Base-by-base conservation (phyloP, 345 rosid genomes). In the Capsella bursapastoris region DNA sequence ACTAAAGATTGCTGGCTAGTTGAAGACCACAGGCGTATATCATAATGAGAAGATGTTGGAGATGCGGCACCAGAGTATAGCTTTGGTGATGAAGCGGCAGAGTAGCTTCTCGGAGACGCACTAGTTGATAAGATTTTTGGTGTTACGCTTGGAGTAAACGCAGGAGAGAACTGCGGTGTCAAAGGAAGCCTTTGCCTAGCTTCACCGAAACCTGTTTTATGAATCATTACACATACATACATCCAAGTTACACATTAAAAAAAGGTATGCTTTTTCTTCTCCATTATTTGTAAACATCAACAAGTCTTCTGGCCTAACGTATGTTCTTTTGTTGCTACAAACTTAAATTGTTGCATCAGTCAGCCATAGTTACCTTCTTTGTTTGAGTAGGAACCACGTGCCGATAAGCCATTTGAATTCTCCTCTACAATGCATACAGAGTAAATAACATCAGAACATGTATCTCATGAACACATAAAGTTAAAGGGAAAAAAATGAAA, bases 1-100 rank as follows among this genome's bases (percentile, higher is more conserved):
- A 96, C 86, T 52, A 97, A 95, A 60, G 99, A 87, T 82, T 86
- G 93, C 73, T 91, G 97, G 84, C 99, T 95, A 73, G 97, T 79
- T 57, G 93, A 80, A 66, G 89, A 94, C 97, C 96, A 94, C 64
- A 78, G 35, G 15, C 84, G 83, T 25, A 86, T 83, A 40, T 84
- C 96, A 70, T 86, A 83, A n/a, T 75, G 87, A 13, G 81, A 5
- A 69, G 79, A 86, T 71, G 86, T 75, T 1, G 98, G 98, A 49
- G 98, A 89, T 49, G 88, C 76, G 14, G 86, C 61, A 3, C 88
- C 90, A 14, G 99, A 87, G 63, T 82, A 82, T 70, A 47, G 86
- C 50, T 84, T 80, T 52, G 97, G 96, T 62, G 98, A 85, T 28
- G 82, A 88, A 61, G 84, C 81, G 60, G 87, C 71, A 74, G 97